Evolutionary conservation across 2,329 filamentous ascomycete species (phyloP), one percentile per base, ranked within the genome.

Genomic region (Alternaria longipes): DNA sequence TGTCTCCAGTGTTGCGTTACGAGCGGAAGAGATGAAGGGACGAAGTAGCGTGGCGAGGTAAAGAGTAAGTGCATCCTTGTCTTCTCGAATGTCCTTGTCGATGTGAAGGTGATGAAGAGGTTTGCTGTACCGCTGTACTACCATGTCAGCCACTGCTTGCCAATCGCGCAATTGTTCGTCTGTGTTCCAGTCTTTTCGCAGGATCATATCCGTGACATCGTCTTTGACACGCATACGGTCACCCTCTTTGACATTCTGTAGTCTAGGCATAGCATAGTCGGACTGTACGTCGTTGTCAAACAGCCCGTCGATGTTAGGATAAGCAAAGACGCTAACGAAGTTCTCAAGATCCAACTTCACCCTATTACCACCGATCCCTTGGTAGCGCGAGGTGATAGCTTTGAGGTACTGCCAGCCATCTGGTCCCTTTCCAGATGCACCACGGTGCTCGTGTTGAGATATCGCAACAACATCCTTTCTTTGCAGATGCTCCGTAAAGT

Each of bases 71-170:
- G 60, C 59, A 8, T 68, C 38, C 50, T 60, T 66, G 66, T 60
- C 34, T 50, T 42, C 28, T 52, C 75, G 55, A 56, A 76, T 41
- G 51, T 56, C 9, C 46, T 38, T 8, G 28, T 58, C 40, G 24
- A 60, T 60, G 28, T 64, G 59, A 20, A 81, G 64, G 53, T 76
- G 71, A 42, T 78, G 75, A 28, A 93, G 77, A 24, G 87, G 81
- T 32, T 84, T 79, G 4, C 84, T 83, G 68, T 90, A 92, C 1
- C 90, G 84, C 5, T 81, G 74, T 4, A 91, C 81, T 4, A 93
- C 80, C 81, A 90, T 84, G 67, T 94, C 91, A 0, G 84, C 83
- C 1, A 90, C 80, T 0, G 79, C 83, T 71, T 93, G 91, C 91
- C 91, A 93, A 68, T 91, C 80, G 8, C 44, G 63, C 8, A 51